Conservation (phyloP, 192 early-diverging fungal species). For the Chytriomyces confervae region DNA sequence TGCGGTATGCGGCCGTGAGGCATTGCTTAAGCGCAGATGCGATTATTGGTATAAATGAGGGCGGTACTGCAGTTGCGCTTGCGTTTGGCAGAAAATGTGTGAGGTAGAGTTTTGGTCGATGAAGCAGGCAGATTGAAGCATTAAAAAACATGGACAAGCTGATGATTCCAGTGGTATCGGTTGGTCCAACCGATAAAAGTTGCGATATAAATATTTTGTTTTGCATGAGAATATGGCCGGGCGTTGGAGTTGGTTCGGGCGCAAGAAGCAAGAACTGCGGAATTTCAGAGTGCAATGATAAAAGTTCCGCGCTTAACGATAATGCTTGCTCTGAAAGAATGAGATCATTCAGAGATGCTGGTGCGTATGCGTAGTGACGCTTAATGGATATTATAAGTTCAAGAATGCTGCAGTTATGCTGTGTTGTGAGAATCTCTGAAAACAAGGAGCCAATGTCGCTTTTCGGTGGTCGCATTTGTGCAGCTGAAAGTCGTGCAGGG, state of each 20-base stretch:
- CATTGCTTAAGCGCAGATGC: neutral
- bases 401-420: neutral
- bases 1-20: conserved; percentile 1
- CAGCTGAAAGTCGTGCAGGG: neutral
- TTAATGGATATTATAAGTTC: neutral
- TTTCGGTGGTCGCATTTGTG: neutral
- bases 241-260: neutral
- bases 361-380: neutral
- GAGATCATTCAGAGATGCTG: neutral
- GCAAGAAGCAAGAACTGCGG: neutral
- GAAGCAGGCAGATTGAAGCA: neutral
- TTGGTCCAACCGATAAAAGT: neutral
- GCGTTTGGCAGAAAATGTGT: neutral
- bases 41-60: neutral
- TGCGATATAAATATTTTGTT: neutral
- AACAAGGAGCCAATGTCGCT: neutral
- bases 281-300: neutral
- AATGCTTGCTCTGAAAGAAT: neutral
- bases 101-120: conserved; percentile 14
- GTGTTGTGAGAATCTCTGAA: neutral
- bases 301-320: neutral
- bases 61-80: neutral
- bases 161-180: neutral
- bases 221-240: neutral
- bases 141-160: neutral